A percentile compares a stretch with the other conserved stretches of the same genome.
These are phyloP conservation scores for Eucalyptus dawsonii DNA, from an alignment of 345 rosid species.

Conservation along the genomic window DNA sequence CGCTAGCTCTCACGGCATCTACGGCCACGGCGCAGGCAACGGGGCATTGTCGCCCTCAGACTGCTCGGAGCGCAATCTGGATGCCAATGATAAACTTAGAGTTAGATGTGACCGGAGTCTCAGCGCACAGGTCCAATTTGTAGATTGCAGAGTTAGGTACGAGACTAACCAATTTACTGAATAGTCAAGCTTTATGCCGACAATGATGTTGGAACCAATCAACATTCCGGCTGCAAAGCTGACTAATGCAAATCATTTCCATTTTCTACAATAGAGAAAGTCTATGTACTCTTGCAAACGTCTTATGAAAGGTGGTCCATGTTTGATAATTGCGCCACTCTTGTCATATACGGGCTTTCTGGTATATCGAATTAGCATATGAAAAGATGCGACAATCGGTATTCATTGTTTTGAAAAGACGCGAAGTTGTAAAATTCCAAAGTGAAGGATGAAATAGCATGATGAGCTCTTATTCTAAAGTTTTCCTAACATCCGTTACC, in stretches of 20 bases:
- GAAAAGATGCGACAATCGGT: neutral
- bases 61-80: neutral
- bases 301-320: neutral
- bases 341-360: neutral
- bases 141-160: neutral
- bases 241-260: neutral
- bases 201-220: neutral
- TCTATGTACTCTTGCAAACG: neutral
- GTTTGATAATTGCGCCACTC: neutral
- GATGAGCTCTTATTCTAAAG: neutral
- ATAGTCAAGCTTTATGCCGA: neutral
- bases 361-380: neutral
- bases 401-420: neutral
- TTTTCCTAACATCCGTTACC: neutral
- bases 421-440: neutral
- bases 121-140: neutral
- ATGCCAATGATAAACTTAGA: neutral
- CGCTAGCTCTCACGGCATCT: neutral
- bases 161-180: neutral
- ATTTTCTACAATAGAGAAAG: neutral
- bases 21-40: neutral
- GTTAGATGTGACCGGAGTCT: neutral
- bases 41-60: neutral
- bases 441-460: neutral
- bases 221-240: neutral